Conservation (phyloP, 2,329 filamentous ascomycete species). For the Boeremia lycopersici region DNA sequence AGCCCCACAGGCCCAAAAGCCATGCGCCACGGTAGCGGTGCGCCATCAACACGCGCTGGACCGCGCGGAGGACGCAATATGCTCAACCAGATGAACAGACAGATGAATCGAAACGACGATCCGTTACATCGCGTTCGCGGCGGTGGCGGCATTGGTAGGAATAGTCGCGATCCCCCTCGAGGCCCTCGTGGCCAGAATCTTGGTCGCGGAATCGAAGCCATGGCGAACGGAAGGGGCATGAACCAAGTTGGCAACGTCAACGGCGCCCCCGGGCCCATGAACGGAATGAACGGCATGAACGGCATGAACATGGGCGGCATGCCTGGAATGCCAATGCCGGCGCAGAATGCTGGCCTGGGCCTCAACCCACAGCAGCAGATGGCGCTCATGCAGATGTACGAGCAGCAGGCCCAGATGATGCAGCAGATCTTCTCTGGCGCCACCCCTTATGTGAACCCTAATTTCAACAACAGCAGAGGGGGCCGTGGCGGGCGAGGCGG, state of each 20-base stretch:
- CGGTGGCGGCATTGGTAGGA: constrained; percentile 76
- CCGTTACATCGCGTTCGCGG: constrained; percentile 78
- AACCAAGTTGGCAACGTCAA: constrained; percentile 37
- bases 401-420: constrained; percentile 75
- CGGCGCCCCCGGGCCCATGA: constrained; percentile 43
- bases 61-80: constrained; percentile 73
- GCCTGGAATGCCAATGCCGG: constrained; percentile 41
- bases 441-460: constrained; percentile 59
- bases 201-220: constrained; percentile 41
- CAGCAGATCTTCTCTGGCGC: constrained; percentile 47
- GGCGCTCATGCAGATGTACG: constrained; percentile 76
- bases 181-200: constrained; percentile 66
- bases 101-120: constrained; percentile 78
- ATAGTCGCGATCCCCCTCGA: constrained; percentile 76
- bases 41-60: constrained; percentile 37
- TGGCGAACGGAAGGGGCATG: constrained; percentile 49
- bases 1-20: constrained; percentile 95
- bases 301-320: constrained; percentile 41
- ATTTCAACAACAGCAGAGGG: constrained; percentile 52
- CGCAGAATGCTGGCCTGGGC: constrained; percentile 33
- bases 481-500: constrained; percentile 34
- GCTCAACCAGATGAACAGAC: constrained; percentile 82
- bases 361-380: constrained; percentile 73
- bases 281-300: constrained; percentile 43
- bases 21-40: constrained; percentile 75